These are phyloP conservation scores for Neofusicoccum parvum DNA, from an alignment of 2,329 filamentous ascomycete species.

Conservation along the genomic window DNA sequence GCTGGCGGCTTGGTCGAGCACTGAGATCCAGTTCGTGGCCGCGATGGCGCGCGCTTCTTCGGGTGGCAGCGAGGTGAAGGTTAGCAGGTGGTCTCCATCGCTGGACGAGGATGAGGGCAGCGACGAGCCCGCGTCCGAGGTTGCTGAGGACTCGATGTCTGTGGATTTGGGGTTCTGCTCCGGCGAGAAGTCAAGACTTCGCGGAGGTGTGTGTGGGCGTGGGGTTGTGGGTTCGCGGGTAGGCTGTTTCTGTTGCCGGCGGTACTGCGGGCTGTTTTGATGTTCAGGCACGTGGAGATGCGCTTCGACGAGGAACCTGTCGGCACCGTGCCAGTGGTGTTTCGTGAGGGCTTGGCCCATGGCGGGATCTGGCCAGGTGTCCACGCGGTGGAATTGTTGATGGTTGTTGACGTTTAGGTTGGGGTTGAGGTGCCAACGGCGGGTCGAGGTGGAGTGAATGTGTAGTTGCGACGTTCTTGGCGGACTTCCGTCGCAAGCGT, in stretches of 20 bases:
- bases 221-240: not conserved
- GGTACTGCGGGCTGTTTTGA: not conserved
- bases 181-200: too few relatives aligned
- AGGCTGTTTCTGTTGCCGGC: not conserved
- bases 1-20: not conserved
- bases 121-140: too few relatives aligned
- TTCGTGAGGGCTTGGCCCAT: conserved; percentile 11
- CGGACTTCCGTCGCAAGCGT: not conserved
- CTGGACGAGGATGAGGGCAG: too few relatives aligned
- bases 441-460: not conserved
- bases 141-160: too few relatives aligned
- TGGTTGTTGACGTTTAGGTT: too few relatives aligned
- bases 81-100: too few relatives aligned
- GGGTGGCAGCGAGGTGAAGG: not conserved
- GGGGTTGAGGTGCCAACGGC: not conserved
- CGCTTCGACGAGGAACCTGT: conserved; percentile 1
- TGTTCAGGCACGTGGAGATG: conserved; percentile 6
- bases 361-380: not conserved
- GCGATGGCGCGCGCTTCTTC: not conserved
- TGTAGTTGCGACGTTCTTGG: conserved; percentile 6
- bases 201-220: not conserved
- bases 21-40: not conserved
- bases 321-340: conserved; percentile 9
- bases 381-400: not conserved
- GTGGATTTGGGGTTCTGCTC: too few relatives aligned